Base-by-base conservation (phyloP, 805 yeast species). In the Priceomyces melissophilus region DNA sequence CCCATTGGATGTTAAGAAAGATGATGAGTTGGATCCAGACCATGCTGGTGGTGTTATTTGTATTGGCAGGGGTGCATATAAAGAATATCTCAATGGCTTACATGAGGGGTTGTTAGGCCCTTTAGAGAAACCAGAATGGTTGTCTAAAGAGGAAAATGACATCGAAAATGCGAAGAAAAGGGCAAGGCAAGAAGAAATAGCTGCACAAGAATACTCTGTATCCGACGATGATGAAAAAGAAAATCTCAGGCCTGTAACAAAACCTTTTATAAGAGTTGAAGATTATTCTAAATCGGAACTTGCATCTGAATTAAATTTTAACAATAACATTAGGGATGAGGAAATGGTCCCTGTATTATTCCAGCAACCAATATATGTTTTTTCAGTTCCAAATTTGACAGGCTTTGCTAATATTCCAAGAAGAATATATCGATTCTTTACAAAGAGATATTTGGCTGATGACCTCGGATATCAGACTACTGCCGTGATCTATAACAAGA, bases 21-120 rank as follows among this genome's bases (percentile, higher is more conserved):
- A 80, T 2, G 60, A 69, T 26, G 70, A 64, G 3, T 37, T 48
- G 2, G 69, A 71, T 26, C 74, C 78, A 2, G 57, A 58, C 10
- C 53, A 71, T 23, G 76, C 82, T 7, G 97, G 97, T 17, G 99
- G 98, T 33, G 83, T 89, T 10, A 75, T 93, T 14, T 87, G 96
- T 58, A 67, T 93, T 17, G 99, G 99, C 3, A 76, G 99, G 59
- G 99, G 99, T 42, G 91, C 97, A 0, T 93, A 78, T 60, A 91
- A 91, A 60, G 99, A 93, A 69, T 93, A 88, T 58, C 59, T 93
- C 39, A 74, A 76, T 33, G 99, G 99, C 8, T 59, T 93, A 9
- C 96, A 93, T 52, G 99, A 93, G 67, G 99, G 99, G 4, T 73
- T 93, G 57, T 63, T 93, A 35, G 99, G 99, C 0, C 98, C 98